Base-by-base conservation (phyloP, 257 asterid genomes). In the Voacanga thouarsii region DNA sequence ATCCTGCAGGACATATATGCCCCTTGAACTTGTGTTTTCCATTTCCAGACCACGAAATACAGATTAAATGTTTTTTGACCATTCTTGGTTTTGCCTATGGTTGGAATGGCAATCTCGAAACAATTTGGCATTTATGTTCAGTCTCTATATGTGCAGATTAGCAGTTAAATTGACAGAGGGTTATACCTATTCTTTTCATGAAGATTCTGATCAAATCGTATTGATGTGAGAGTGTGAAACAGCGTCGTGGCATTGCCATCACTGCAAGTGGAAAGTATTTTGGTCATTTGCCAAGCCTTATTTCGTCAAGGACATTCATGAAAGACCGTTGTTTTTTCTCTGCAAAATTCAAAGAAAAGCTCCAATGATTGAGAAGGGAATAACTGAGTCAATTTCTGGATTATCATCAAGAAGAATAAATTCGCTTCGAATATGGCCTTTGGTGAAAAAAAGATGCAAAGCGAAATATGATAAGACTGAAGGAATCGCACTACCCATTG, bases 341-440 rank as follows among this genome's bases (percentile, higher is more conserved):
- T 65, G 8, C 6, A 53, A 73, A 18, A 2, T 24, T 51, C 28
- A 5, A 73, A 37, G 6, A 2, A 37, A 16, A 33, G 12, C 10
- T 64, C 23, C 47, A 65, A 33, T 73, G n/a, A 51, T 53, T 14
- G n/a, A 57, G 30, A 12, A 24, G 30, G 37, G 65, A 64, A 76
- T 30, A 67, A 33, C 7, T 19, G 33, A 5, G 65, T 51, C 11
- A 21, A 51, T 53, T 53, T 30, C 24, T 64, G 10, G 43, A 30
- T 76, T 76, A 66, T 65, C 74, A 37, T 50, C 39, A 78, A 1
- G 56, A 26, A 68, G 77, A 45, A 71, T 57, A 43, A 57, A 16
- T 78, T 43, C 72, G 59, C 37, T 18, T 41, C 30, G 33, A 56
- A n/a, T 18, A 26, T 57, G 33, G n/a, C 30, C 72, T 21, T 28